These are phyloP conservation scores for Plectosphaerella cucumerina DNA, from an alignment of 2,329 filamentous ascomycete species.

Conservation along the genomic window DNA sequence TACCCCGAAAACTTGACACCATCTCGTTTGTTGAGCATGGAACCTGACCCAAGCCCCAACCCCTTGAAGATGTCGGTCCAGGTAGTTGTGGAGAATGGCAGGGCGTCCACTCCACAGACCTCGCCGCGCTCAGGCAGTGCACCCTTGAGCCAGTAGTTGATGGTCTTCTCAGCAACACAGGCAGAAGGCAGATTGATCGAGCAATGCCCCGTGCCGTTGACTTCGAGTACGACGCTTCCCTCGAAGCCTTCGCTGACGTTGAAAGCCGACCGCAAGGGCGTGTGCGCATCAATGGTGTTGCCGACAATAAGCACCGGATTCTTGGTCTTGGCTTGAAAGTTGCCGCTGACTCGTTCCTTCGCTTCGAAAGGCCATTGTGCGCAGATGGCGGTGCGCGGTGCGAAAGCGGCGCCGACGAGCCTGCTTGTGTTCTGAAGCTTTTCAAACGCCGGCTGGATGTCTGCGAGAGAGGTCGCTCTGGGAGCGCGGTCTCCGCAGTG, in stretches of 20 bases:
- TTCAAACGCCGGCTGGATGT: constrained; percentile 18
- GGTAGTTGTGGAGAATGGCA: constrained; percentile 5
- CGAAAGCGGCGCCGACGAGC: constrained; percentile 18
- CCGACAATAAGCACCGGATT: constrained; percentile 31
- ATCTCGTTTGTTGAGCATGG: too few species aligned
- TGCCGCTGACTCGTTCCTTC: constrained; percentile 27
- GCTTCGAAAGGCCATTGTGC: constrained; percentile 32
- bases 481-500: constrained; percentile 28
- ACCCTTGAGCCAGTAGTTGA: constrained; percentile 27
- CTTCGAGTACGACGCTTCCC: constrained; percentile 30
- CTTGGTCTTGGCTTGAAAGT: constrained; percentile 25
- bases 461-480: constrained; percentile 19
- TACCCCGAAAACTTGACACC: too few species aligned
- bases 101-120: constrained; percentile 20
- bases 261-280: constrained; percentile 30
- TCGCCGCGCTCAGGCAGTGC: constrained; percentile 25
- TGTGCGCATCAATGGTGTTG: constrained; percentile 32
- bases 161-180: constrained; percentile 22
- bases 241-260: constrained; percentile 30
- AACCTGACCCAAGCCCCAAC: neutral
- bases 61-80: neutral
- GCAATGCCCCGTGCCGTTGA: constrained; percentile 27
- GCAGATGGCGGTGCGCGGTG: constrained; percentile 19
- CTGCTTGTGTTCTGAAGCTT: constrained; percentile 19
- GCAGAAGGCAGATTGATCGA: constrained; percentile 20